Evolutionary conservation across 352 stramenopile species (phyloP).

Genomic region (Pythium guiyangense): DNA sequence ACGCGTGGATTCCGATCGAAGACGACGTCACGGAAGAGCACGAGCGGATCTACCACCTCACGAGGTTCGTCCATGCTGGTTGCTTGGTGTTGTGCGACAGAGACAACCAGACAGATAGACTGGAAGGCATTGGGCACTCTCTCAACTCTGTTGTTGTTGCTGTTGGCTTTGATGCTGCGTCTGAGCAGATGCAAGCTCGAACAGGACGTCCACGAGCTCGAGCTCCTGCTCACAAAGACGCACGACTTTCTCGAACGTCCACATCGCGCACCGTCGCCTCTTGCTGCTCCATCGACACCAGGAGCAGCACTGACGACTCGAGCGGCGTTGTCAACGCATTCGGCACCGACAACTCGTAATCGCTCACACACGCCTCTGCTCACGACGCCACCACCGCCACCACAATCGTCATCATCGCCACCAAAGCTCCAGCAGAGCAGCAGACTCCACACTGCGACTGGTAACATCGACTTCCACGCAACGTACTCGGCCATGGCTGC

Average conservation of each 20-base stretch:
- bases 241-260: constrained; percentile 24
- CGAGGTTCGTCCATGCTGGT: constrained; percentile 21
- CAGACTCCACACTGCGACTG: too few species aligned
- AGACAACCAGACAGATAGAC: too few species aligned
- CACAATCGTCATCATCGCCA: too few species aligned
- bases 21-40: constrained; percentile 52
- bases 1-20: constrained; percentile 51
- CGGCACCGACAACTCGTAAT: background rate
- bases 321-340: background rate
- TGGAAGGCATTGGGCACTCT: background rate
- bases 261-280: background rate
- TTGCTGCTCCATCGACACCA: background rate
- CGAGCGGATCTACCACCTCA: constrained; percentile 58
- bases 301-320: too few species aligned
- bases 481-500: too few species aligned
- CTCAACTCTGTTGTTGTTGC: background rate
- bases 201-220: constrained; percentile 56
- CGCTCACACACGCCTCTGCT: too few species aligned
- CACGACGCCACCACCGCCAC: background rate
- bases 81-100: background rate
- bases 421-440: too few species aligned
- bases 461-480: too few species aligned
- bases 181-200: constrained; percentile 49
- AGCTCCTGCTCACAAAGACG: constrained; percentile 47
- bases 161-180: too few species aligned